Conservation (phyloP, 169 alveolate species). For the Babesia divergens region DNA sequence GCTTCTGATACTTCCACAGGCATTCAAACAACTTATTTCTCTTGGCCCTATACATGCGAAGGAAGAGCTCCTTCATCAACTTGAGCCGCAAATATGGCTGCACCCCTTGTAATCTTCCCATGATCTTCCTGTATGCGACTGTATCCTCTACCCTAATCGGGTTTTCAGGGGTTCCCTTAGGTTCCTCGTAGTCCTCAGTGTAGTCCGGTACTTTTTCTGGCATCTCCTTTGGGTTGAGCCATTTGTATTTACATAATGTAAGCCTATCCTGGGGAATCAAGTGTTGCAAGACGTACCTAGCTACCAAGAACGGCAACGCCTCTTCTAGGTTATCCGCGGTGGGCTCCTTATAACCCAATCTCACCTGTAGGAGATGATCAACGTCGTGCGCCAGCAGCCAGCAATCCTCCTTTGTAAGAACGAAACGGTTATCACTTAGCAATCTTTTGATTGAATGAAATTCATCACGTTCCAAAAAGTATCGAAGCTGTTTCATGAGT, state of each 20-base stretch:
- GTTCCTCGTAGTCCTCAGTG: conserved; percentile 52
- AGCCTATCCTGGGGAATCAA: conserved; percentile 57
- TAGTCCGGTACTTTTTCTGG: conserved; percentile 52
- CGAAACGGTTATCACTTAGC: conserved; percentile 68
- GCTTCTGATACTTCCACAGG: conserved; percentile 59
- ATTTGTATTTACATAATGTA: conserved; percentile 8
- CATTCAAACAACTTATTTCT: conserved; percentile 32
- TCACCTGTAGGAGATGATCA: conserved; percentile 62
- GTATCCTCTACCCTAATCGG: conserved; percentile 53
- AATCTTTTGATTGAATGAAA: conserved; percentile 66
- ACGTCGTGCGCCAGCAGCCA: conserved; percentile 58
- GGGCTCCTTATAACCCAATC: conserved; percentile 67
- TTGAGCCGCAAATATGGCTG: conserved; percentile 29
- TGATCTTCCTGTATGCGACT: conserved; percentile 52
- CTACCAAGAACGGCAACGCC: conserved; percentile 57
- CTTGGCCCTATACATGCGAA: conserved; percentile 41
- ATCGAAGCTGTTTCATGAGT: conserved; percentile 71
- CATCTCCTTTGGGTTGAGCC: conserved; percentile 57
- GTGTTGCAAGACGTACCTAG: conserved; percentile 70
- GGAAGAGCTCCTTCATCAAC: conserved; percentile 43
- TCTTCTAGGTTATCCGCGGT: conserved; percentile 65
- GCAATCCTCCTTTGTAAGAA: conserved; percentile 67
- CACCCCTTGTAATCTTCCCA: conserved; percentile 1
- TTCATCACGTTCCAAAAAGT: conserved; percentile 73
- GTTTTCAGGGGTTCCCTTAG: conserved; percentile 52